Base-by-base conservation (phyloP, 2,329 filamentous ascomycete species). In the Chaetomium globosum region DNA sequence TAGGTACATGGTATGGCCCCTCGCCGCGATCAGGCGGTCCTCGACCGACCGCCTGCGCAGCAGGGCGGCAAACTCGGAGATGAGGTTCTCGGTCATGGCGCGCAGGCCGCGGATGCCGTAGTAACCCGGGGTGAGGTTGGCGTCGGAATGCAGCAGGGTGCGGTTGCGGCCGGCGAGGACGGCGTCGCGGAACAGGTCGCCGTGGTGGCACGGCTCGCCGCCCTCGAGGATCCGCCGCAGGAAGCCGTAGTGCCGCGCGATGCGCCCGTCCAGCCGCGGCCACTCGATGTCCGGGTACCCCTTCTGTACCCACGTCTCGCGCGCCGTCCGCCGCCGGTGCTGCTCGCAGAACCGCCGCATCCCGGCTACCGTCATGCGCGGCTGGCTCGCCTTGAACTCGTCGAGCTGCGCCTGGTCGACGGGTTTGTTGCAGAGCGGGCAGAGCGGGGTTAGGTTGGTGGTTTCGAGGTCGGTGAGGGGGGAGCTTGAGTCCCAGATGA, bases 91-190 rank as follows among this genome's bases (percentile, higher is more conserved):
- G 53, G 87, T 90, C 83, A 97, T 91, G 59, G 84, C 78, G 57
- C 85, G 85, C 59, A 90, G 82, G 1, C 93, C 93, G 23, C 88
- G 85, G 2, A 88, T 84, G 1, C 93, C 93, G 76, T 96, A 97
- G 77, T 96, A 97, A 0, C 93, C 93, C 10, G 90, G 90, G 3
- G 85, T 87, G 33, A 89, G 81, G 63, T 80, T 83, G 57, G 83
- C 80, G 31, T 85, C 78, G 59, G 82, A 86, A 65, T 85, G 83
- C 59, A 85, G 79, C 63, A 90, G 78, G 30, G 84, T 89, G 60
- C 85, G 82, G 33, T 84, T 85, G 72, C 83, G 81, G 13, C 88
- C 88, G 2, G 79, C 76, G 63, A 82, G 81, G 52, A 90, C 79
- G 13, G 79, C 83, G 3, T 82, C 78, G 4, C 81, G 82, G 28